Conservation (phyloP, 495 filamentous ascomycete genomes). For the Xylaria nigripes region DNA sequence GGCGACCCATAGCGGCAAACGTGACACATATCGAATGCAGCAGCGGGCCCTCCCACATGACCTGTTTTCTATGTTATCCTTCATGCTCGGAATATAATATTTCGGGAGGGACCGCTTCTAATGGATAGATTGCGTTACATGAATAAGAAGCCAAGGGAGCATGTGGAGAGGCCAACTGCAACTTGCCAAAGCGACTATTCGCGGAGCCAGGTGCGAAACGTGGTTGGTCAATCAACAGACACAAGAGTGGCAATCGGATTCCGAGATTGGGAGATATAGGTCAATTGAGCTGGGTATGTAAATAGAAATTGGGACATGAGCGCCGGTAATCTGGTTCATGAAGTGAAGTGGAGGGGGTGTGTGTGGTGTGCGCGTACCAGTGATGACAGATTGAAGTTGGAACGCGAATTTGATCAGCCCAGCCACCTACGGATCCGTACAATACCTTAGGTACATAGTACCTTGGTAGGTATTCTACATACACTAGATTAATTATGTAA, state of each 20-base stretch:
- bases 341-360: neutral
- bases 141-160: neutral
- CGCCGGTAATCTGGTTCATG: neutral
- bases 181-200: neutral
- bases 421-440: no score
- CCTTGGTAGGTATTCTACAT: no score
- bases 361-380: neutral
- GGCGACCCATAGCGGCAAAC: neutral
- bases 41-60: neutral
- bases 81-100: neutral
- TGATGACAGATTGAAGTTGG: neutral
- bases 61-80: neutral
- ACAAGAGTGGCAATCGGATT: neutral
- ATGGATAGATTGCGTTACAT: neutral
- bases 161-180: neutral
- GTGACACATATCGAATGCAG: neutral
- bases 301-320: neutral
- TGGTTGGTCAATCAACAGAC: neutral
- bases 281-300: neutral
- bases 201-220: neutral
- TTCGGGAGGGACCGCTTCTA: neutral
- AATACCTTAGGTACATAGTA: no score
- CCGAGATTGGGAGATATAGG: neutral
- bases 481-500: no score
- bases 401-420: no score